Evolutionary conservation across 2,329 filamentous ascomycete genomes (phyloP).

Genomic region (Cercospora janseana): DNA sequence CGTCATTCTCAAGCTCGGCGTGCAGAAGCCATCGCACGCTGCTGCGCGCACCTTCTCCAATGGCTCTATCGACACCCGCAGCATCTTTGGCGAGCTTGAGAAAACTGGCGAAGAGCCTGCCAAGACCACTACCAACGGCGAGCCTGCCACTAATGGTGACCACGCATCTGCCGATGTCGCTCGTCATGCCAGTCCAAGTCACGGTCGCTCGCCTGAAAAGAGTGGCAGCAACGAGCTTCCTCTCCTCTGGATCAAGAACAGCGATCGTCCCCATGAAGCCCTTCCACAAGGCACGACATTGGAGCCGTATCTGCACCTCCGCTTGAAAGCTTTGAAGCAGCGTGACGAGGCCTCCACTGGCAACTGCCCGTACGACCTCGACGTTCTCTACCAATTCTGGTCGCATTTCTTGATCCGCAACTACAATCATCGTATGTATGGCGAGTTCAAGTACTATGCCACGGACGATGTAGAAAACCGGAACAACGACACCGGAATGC

Average conservation of each 20-base stretch:
- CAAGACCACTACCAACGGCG: conserved; percentile 41
- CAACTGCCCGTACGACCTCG: conserved; percentile 57
- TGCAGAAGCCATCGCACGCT: conserved; percentile 39
- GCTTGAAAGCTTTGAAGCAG: conserved; percentile 51
- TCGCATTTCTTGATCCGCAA: conserved; percentile 68
- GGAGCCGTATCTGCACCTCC: conserved; percentile 51
- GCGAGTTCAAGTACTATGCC: conserved; percentile 68
- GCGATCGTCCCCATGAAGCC: conserved; percentile 44
- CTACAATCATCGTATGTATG: conserved; percentile 74
- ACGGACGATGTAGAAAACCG: conserved; percentile 60
- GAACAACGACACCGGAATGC: conserved; percentile 56
- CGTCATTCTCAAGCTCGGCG: conserved; percentile 49
- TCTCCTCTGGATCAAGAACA: conserved; percentile 54
- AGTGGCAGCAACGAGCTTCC: conserved; percentile 25
- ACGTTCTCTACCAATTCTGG: conserved; percentile 72
- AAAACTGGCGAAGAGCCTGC: conserved; percentile 36
- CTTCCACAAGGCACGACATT: conserved; percentile 47
- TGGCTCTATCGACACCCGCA: conserved; percentile 55
- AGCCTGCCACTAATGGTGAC: conserved; percentile 32
- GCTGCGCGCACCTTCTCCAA: conserved; percentile 55
- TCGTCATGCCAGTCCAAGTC: conserved; percentile 24
- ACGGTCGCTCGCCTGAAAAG: conserved; percentile 23
- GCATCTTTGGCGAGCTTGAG: conserved; percentile 49
- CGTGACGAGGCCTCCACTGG: conserved; percentile 46
- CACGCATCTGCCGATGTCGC: conserved; percentile 13